These are phyloP conservation scores for Curvularia spicifera DNA, from an alignment of 2,329 filamentous ascomycete species.

Conservation along the genomic window DNA sequence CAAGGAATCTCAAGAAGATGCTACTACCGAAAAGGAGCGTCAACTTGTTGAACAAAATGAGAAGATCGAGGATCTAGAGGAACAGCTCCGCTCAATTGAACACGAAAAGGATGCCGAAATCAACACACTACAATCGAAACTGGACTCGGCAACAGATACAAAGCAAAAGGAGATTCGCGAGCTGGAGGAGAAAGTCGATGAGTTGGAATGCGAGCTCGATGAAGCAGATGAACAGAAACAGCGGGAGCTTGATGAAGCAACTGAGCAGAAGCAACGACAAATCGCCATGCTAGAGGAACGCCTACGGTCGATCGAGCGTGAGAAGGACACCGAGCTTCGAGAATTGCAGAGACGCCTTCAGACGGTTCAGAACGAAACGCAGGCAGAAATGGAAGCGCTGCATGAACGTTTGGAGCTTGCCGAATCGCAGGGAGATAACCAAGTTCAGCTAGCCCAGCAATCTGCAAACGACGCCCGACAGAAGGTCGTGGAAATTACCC, in stretches of 20 bases:
- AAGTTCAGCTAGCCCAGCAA: constrained; percentile 51
- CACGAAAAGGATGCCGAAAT: constrained; percentile 53
- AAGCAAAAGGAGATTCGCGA: constrained; percentile 60
- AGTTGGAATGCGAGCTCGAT: constrained; percentile 40
- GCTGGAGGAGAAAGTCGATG: constrained; percentile 50
- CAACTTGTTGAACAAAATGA: constrained; percentile 43
- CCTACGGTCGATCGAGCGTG: constrained; percentile 40
- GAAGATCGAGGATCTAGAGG: constrained; percentile 44
- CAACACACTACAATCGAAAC: constrained; percentile 50
- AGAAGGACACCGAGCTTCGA: constrained; percentile 48
- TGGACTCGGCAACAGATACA: constrained; percentile 48
- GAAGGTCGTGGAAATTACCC: constrained; percentile 45
- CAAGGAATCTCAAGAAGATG: constrained; percentile 32
- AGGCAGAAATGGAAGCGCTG: constrained; percentile 52
- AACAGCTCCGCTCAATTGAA: constrained; percentile 34
- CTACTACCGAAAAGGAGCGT: constrained; percentile 37
- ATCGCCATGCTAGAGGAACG: constrained; percentile 41
- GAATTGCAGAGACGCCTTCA: constrained; percentile 46
- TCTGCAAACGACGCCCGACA: constrained; percentile 49
- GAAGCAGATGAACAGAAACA: constrained; percentile 37
- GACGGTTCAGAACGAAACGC: constrained; percentile 40
- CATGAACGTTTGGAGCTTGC: constrained; percentile 50
- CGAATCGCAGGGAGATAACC: constrained; percentile 50
- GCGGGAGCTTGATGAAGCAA: constrained; percentile 37
- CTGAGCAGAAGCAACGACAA: constrained; percentile 40